Conservation (phyloP, 495 filamentous ascomycete genomes). For the Penicillium arizonense region DNA sequence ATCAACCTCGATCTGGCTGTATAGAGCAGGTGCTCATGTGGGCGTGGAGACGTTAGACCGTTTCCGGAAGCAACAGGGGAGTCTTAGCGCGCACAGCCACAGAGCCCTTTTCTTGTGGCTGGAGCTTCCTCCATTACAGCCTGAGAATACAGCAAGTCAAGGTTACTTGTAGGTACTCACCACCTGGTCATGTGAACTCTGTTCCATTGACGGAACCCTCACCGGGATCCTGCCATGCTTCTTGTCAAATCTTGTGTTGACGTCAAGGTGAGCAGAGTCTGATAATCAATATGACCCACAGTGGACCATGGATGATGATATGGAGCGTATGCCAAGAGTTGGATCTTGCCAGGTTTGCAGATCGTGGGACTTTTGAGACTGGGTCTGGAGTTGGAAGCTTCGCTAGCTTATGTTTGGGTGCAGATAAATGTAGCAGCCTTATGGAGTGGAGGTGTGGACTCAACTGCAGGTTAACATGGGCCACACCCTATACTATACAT, state of each 20-base stretch:
- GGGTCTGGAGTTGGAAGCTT: not conserved
- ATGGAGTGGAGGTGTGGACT: not conserved
- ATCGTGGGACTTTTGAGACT: not conserved
- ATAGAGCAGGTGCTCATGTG: not conserved
- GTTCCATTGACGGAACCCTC: not conserved
- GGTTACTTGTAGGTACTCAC: too few relatives aligned
- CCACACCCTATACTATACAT: too few relatives aligned
- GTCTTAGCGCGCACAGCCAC: not conserved
- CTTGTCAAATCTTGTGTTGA: conserved; percentile 1
- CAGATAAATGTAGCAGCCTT: not conserved
- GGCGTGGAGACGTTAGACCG: not conserved
- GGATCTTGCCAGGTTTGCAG: not conserved
- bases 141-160: too few relatives aligned
- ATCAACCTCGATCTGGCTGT: not conserved
- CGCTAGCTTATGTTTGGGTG: not conserved
- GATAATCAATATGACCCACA: conserved; percentile 1
- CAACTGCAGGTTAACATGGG: not conserved
- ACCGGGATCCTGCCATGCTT: too few relatives aligned
- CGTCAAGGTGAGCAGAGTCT: conserved; percentile 9
- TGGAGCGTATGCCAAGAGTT: conserved; percentile 10
- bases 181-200: not conserved
- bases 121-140: too few relatives aligned
- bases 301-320: conserved; percentile 8
- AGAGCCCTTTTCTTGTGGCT: not conserved
- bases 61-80: not conserved